Percentiles rank a stretch among this genome's conserved stretches.
phyloP scores from a whole-genome alignment of 1,284 basidiomycete genomes.

The Rhodotorula sp. region DNA sequence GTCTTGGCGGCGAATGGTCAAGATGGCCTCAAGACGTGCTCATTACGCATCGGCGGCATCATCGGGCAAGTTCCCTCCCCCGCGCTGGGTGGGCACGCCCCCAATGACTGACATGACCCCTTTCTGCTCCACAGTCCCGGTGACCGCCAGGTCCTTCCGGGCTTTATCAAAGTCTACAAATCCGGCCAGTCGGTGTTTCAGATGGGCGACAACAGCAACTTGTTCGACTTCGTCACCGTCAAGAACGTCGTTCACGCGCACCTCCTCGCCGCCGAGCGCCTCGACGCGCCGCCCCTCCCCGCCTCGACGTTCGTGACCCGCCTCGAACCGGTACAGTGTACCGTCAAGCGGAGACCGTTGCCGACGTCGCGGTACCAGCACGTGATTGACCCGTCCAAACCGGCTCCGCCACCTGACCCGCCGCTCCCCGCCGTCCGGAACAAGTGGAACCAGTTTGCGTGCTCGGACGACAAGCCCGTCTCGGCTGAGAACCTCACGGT shows the following conservation, averaged over 20 bases:
- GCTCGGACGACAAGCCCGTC: not conserved
- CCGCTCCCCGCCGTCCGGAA: conserved; percentile 52
- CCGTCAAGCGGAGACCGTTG: conserved; percentile 27
- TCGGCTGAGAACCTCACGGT: conserved; percentile 21
- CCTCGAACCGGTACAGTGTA: conserved; percentile 58
- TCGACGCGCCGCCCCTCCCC: conserved; percentile 54
- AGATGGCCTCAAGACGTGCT: conserved; percentile 79
- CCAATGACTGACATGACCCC: not conserved
- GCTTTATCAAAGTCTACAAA: conserved; percentile 76
- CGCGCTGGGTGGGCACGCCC: not conserved
- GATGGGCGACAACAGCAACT: conserved; percentile 86
- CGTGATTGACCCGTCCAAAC: not conserved
- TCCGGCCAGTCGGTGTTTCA: conserved; percentile 87
- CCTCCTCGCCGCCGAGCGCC: conserved; percentile 84
- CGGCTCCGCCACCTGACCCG: conserved; percentile 55
- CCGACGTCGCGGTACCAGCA: conserved; percentile 37
- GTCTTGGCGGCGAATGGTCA: conserved; percentile 82
- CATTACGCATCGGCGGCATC: conserved; percentile 87
- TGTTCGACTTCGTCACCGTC: conserved; percentile 97
- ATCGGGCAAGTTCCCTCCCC: conserved; percentile 68
- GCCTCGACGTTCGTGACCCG: conserved; percentile 57
- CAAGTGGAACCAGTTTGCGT: conserved; percentile 56
- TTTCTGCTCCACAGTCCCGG: conserved; percentile 63
- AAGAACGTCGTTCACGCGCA: conserved; percentile 94
- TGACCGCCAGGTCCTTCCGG: conserved; percentile 81